Conservation (phyloP, 768 basidiomycete genomes). For the Tylopilus sp. region DNA sequence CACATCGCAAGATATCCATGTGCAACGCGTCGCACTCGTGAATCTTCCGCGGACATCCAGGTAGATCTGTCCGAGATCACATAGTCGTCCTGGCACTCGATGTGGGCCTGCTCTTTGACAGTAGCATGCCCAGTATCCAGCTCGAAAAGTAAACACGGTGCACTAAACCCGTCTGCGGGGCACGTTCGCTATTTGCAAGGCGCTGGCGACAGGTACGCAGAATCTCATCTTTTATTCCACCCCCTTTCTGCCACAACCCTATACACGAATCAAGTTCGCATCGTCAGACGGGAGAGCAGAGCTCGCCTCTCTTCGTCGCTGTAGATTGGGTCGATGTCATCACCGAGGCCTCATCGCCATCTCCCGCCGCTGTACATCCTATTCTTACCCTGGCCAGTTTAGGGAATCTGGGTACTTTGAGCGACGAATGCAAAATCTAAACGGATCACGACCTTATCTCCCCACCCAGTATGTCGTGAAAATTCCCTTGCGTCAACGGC, state of each 20-base stretch:
- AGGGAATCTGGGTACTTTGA: conserved; percentile 9
- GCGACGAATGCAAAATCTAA: conserved; percentile 15
- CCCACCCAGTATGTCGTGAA: conserved; percentile 12
- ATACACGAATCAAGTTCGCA: conserved; percentile 6
- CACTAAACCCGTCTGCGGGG: conserved; percentile 2
- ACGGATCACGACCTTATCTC: conserved; percentile 33
- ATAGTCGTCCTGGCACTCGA: conserved; percentile 19
- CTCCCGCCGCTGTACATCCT: not conserved
- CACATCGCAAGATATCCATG: conserved; percentile 32
- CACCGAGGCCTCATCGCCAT: conserved; percentile 6
- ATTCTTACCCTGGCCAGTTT: not conserved
- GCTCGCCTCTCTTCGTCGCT: conserved; percentile 6
- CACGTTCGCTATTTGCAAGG: conserved; percentile 10
- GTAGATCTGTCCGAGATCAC: conserved; percentile 25
- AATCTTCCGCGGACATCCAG: conserved; percentile 32
- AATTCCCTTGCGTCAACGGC: conserved; percentile 10
- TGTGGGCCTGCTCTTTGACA: conserved; percentile 7
- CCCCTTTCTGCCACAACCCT: conserved; percentile 25
- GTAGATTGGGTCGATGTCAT: conserved; percentile 16
- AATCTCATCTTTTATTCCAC: conserved; percentile 24
- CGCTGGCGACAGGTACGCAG: conserved; percentile 11
- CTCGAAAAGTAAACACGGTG: conserved; percentile 21
- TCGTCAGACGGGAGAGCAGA: conserved; percentile 3
- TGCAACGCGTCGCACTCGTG: conserved; percentile 24
- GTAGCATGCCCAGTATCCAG: conserved; percentile 1